These are phyloP conservation scores for Huntiella bhutanensis DNA, from an alignment of 2,329 filamentous ascomycete species.

Conservation along the genomic window DNA sequence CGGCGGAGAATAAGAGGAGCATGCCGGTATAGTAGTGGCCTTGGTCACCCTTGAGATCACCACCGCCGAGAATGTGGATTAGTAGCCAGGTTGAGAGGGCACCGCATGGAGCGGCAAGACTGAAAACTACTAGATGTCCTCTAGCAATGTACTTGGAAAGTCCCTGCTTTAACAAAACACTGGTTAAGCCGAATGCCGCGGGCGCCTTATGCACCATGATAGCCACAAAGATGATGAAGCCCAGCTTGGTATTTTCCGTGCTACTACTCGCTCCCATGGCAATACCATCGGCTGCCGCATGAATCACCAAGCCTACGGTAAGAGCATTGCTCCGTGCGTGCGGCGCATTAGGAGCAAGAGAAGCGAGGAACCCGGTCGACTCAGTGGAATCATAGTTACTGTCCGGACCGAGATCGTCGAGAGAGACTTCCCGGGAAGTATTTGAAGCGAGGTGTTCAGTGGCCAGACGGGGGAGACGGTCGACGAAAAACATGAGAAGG, in stretches of 20 bases:
- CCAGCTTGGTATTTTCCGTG: constrained; percentile 52
- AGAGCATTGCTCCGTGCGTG: constrained; percentile 53
- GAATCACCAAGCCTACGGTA: constrained; percentile 86
- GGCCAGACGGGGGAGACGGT: constrained; percentile 61
- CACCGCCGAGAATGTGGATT: constrained; percentile 53
- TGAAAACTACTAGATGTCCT: constrained; percentile 77
- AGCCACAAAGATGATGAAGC: constrained; percentile 82
- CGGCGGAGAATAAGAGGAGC: constrained; percentile 82
- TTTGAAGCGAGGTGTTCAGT: constrained; percentile 43
- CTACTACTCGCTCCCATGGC: constrained; percentile 82
- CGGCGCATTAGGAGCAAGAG: constrained; percentile 35
- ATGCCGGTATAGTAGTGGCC: constrained; percentile 83
- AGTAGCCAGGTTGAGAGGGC: constrained; percentile 69
- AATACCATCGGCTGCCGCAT: constrained; percentile 86
- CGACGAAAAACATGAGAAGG: constrained; percentile 90
- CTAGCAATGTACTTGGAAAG: constrained; percentile 70
- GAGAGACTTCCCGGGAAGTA: constrained; percentile 65
- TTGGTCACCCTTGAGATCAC: constrained; percentile 37
- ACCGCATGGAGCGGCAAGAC: constrained; percentile 71
- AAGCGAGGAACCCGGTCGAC: constrained; percentile 39
- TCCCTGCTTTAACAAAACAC: constrained; percentile 75
- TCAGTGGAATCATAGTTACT: constrained; percentile 29
- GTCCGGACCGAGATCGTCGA: constrained; percentile 52
- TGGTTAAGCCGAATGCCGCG: constrained; percentile 85
- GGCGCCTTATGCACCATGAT: constrained; percentile 97